Percentiles rank a stretch among this genome's conserved stretches.
Conservation (phyloP, 164 flowering plant genomes). For the Aristolochia fimbriata region DNA sequence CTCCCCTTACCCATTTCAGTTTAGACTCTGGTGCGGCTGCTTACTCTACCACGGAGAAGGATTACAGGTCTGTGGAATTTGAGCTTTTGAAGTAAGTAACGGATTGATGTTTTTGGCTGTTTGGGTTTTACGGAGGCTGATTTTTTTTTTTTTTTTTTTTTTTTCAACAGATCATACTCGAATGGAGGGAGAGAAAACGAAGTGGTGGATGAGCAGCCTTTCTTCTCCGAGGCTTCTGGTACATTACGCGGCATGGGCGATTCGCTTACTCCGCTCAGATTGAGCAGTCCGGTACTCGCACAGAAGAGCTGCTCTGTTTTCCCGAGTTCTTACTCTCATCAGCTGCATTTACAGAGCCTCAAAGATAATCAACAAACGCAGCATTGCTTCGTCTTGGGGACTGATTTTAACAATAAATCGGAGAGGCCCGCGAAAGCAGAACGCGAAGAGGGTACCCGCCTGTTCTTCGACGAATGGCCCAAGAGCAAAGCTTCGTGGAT, state of each 20-base stretch:
- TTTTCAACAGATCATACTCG: conserved; percentile 36
- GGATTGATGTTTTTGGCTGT: not conserved
- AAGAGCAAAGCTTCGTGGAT: conserved; percentile 36
- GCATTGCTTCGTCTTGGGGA: conserved; percentile 39
- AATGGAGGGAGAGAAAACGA: conserved; percentile 46
- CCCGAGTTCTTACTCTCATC: conserved; percentile 34
- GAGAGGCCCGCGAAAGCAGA: conserved; percentile 42
- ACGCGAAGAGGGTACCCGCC: conserved; percentile 43
- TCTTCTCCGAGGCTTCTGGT: conserved; percentile 62
- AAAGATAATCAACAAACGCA: conserved; percentile 28
- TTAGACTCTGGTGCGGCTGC: not conserved
- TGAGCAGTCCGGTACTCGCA: conserved; percentile 35
- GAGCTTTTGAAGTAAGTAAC: not conserved
- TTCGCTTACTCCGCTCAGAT: conserved; percentile 37
- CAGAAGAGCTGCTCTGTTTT: conserved; percentile 32
- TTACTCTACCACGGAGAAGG: not conserved
- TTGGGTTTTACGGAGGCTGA: not conserved
- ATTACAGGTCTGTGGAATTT: not conserved
- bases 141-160: conserved; percentile 6
- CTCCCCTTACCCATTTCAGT: not conserved
- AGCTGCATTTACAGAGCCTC: conserved; percentile 22
- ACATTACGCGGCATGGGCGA: conserved; percentile 36
- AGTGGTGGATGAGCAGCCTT: conserved; percentile 42
- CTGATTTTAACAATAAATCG: conserved; percentile 31
- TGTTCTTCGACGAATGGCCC: conserved; percentile 82